A percentile compares a stretch with the other conserved stretches of the same genome.
Conservation (phyloP, 1,284 basidiomycete genomes). For the Meripilus lineatus region DNA sequence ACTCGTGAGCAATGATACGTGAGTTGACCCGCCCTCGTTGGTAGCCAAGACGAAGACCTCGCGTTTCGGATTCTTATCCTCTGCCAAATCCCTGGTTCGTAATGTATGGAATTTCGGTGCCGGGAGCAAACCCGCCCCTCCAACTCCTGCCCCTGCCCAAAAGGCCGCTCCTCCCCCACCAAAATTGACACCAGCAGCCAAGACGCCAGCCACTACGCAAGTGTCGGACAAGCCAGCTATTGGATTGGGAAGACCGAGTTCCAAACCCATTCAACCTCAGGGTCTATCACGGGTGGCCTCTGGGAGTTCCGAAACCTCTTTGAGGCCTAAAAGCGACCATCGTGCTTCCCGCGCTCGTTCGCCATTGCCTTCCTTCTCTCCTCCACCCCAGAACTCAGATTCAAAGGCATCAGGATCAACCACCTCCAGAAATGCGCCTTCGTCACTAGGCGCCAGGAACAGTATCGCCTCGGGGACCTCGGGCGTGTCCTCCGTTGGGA, state of each 20-base stretch:
- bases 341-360: conserved; percentile 19
- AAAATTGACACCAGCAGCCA: conserved; percentile 2
- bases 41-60: conserved; percentile 28
- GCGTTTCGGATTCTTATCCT: conserved; percentile 33
- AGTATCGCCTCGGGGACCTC: conserved; percentile 17
- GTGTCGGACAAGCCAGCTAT: background rate
- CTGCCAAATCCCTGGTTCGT: conserved; percentile 36
- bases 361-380: conserved; percentile 28
- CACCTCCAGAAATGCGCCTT: conserved; percentile 16
- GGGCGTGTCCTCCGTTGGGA: conserved; percentile 36
- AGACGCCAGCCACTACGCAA: background rate
- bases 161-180: conserved; percentile 1
- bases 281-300: conserved; percentile 4
- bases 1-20: no score
- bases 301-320: conserved; percentile 5
- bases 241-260: conserved; percentile 4
- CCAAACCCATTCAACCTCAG: background rate
- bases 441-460: conserved; percentile 34
- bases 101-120: conserved; percentile 34
- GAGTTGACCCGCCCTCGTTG: no score
- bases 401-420: conserved; percentile 9
- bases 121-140: conserved; percentile 13
- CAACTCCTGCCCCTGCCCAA: conserved; percentile 18
- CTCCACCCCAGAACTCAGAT: conserved; percentile 9
- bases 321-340: conserved; percentile 11